Evolutionary conservation across 1,139 yeast genomes (phyloP).

Genomic region (Protomyces lactucae-debilis): DNA sequence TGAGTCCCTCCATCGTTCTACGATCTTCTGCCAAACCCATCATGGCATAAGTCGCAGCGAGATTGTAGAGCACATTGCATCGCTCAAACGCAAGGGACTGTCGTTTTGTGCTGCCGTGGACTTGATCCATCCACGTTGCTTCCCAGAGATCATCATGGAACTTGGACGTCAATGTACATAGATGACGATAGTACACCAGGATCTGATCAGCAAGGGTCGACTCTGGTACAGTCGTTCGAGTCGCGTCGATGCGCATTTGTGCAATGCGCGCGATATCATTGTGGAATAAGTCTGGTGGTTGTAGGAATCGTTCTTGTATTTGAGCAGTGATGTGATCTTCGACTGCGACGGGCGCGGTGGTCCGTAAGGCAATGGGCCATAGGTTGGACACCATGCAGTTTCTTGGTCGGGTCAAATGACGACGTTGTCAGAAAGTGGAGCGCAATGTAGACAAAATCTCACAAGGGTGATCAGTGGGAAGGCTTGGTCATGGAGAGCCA

Average conservation of each 20-base stretch:
- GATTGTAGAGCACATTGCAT: constrained; percentile 59
- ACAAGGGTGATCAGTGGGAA: too few relatives aligned
- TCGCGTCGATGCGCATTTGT: background rate
- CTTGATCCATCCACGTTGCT: background rate
- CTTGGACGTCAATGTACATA: background rate
- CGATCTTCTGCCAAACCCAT: constrained; percentile 48
- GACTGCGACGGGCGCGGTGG: background rate
- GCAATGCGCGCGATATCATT: background rate
- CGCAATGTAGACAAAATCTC: too few relatives aligned
- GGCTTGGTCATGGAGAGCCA: too few relatives aligned
- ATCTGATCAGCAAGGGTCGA: background rate
- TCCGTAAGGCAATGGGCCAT: background rate
- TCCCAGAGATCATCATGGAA: background rate
- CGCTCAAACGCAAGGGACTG: constrained; percentile 55
- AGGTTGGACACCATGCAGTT: background rate
- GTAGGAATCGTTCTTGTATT: background rate
- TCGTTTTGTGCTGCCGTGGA: background rate
- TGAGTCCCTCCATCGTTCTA: constrained; percentile 53
- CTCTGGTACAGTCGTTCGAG: background rate
- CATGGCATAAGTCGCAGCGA: constrained; percentile 60
- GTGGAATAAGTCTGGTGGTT: background rate
- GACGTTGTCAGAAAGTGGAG: too few relatives aligned
- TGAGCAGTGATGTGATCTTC: background rate
- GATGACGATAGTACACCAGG: background rate
- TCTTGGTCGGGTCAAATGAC: too few relatives aligned